Evolutionary conservation across 306 rosid species (phyloP).

Genomic region (Hippophae gyantsensis): DNA sequence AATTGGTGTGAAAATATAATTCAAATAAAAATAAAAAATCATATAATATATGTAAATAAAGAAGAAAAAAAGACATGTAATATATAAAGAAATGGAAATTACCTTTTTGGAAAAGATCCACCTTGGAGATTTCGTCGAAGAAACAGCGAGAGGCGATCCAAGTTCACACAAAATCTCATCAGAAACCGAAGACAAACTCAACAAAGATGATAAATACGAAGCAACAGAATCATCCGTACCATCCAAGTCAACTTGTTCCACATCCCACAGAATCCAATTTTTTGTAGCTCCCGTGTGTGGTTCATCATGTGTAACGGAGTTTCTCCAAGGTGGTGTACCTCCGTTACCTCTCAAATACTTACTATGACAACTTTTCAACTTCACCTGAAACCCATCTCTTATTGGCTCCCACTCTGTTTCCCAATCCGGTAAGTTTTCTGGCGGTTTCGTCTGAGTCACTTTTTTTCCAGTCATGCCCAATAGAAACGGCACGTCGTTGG

Average conservation of each 20-base stretch:
- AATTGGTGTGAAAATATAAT: too few species aligned
- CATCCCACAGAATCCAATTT: slow-evolving; percentile 74
- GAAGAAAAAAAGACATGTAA: too few species aligned
- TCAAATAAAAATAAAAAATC: too few species aligned
- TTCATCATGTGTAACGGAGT: slow-evolving; percentile 57
- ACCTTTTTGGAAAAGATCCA: slow-evolving; percentile 5
- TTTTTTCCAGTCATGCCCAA: slow-evolving; percentile 57
- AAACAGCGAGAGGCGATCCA: slow-evolving; percentile 39
- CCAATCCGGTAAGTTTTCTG: slow-evolving; percentile 15
- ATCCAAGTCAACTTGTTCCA: slow-evolving; percentile 25
- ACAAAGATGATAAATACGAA: slow-evolving; percentile 14
- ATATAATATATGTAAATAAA: too few species aligned
- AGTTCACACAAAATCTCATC: slow-evolving; percentile 34
- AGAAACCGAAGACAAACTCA: slow-evolving; percentile 12
- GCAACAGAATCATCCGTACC: slow-evolving; percentile 19
- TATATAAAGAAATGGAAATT: neutral
- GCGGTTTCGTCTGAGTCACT: slow-evolving; percentile 24
- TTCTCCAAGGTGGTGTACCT: slow-evolving; percentile 82
- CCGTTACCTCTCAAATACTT: slow-evolving; percentile 71
- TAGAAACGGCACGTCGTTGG: slow-evolving; percentile 37
- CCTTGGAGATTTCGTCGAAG: slow-evolving; percentile 9
- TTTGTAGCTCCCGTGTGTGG: slow-evolving; percentile 32
- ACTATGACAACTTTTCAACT: slow-evolving; percentile 55
- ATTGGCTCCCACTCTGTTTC: slow-evolving; percentile 65
- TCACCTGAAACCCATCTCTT: slow-evolving; percentile 65